Evolutionary conservation across 2,329 filamentous ascomycete genomes (phyloP), one percentile per base, ranked within the genome.

Genomic region (Pochonia chlamydosporia): DNA sequence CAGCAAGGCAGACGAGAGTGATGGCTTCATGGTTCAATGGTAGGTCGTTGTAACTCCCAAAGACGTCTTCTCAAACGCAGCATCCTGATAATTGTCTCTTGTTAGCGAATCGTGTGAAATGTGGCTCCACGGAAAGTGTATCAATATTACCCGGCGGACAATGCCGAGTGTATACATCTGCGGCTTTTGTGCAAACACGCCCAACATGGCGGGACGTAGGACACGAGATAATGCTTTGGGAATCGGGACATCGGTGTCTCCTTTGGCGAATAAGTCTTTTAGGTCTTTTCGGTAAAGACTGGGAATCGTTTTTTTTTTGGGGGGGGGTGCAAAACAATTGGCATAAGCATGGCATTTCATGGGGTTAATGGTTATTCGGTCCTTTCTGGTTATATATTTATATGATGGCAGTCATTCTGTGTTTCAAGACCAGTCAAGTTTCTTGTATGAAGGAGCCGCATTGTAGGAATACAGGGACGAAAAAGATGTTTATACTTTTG

Each of bases 21-120:
- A 75, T 53, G 69, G 68, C 49, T 81, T 81, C 54, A 75, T 84
- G 73, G 73, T 85, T 49, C 79, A 82, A 63, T 85, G 81, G 81
- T 84, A 70, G 50, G 75, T 16, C 20, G 6, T 6, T 3, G 8
- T 13, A 11, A 13, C 35, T 6, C 35, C 18, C 18, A 11, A 7
- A 23, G 9, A 13, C 4, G 9, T 26, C n/a, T 5, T 24, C 23
- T 11, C 14, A n/a, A 20, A 14, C 14, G 2, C 3, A 3, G 5
- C 16, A 26, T 3, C 24, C 20, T 39, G 20, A 39, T 20, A 23
- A 8, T 8, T 3, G 14, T 8, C 14, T 10, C 16, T 18, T 14
- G 13, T 23, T 54, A 84, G 81, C 56, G 76, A 83, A 64, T 80
- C 78, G 21, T 85, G 81, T 59, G 80, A 84, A 56, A 76, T 81